Percentiles rank a stretch among this genome's conserved stretches.
phyloP scores from a whole-genome alignment of 192 early-diverging fungal genomes.

The Coemansia sp. region DNA sequence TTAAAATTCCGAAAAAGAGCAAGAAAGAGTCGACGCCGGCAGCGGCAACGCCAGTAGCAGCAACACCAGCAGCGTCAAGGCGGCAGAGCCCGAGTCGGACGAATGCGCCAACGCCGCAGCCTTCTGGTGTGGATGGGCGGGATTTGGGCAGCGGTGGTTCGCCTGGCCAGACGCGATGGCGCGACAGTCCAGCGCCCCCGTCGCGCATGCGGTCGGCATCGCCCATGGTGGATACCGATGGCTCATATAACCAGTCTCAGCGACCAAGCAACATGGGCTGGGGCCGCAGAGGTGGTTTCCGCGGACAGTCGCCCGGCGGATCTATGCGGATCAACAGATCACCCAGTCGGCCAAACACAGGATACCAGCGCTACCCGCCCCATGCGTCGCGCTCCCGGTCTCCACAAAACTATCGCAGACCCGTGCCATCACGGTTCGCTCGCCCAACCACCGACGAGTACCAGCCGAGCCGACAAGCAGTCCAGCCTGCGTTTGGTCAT shows the following conservation, averaged over 20 bases:
- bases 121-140: neutral
- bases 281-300: constrained; percentile 9
- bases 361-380: neutral
- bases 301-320: constrained; percentile 20
- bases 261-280: neutral
- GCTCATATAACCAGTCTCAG: neutral
- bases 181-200: constrained; percentile 8
- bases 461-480: neutral
- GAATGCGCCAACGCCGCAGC: constrained; percentile 6
- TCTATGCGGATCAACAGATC: constrained; percentile 17
- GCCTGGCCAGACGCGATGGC: constrained; percentile 25
- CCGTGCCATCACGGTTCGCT: neutral
- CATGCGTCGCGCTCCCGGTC: constrained; percentile 36
- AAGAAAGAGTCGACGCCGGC: constrained; percentile 27
- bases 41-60: constrained; percentile 19
- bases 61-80: constrained; percentile 24
- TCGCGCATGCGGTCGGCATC: constrained; percentile 28
- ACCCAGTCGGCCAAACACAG: constrained; percentile 19
- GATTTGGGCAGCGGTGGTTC: constrained; percentile 7
- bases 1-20: constrained; percentile 50
- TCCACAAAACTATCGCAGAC: constrained; percentile 14
- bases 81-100: constrained; percentile 36
- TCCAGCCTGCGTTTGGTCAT: neutral
- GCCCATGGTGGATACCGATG: neutral
- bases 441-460: neutral